A percentile compares a stretch with the other conserved stretches of the same genome.
Evolutionary conservation across 768 basidiomycete genomes (phyloP).

Genomic region (Amanita exitialis): DNA sequence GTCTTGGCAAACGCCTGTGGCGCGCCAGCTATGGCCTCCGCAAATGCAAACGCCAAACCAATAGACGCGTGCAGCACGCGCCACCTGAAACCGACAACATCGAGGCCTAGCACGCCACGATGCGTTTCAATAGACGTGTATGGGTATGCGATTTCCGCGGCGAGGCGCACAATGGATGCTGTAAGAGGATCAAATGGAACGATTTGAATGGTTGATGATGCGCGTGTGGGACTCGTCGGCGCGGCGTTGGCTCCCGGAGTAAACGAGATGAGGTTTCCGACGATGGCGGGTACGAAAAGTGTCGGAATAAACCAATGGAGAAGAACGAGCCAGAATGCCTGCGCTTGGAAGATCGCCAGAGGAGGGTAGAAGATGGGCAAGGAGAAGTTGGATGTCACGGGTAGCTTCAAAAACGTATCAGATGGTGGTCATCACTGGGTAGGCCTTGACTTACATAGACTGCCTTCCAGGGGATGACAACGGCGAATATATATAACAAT

Average conservation of each 20-base stretch:
- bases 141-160: slow-evolving; percentile 50
- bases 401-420: slow-evolving; percentile 13
- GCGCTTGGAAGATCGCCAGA: slow-evolving; percentile 29
- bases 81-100: slow-evolving; percentile 46
- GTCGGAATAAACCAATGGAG: slow-evolving; percentile 57
- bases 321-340: slow-evolving; percentile 42
- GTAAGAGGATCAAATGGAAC: slow-evolving; percentile 51
- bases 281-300: slow-evolving; percentile 43
- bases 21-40: slow-evolving; percentile 47
- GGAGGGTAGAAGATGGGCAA: slow-evolving; percentile 41
- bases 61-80: slow-evolving; percentile 46
- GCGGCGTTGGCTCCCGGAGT: slow-evolving; percentile 23
- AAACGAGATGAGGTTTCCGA: slow-evolving; percentile 57
- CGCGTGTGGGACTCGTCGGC: not conserved
- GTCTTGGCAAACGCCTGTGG: slow-evolving; percentile 27
- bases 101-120: slow-evolving; percentile 26
- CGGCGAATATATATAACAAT: slow-evolving; percentile 39
- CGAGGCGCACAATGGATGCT: slow-evolving; percentile 53
- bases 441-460: slow-evolving; percentile 24
- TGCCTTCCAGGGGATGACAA: slow-evolving; percentile 43
- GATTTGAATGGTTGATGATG: slow-evolving; percentile 10
- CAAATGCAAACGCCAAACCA: slow-evolving; percentile 55
- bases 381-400: slow-evolving; percentile 16
- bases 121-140: slow-evolving; percentile 21
- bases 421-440: not conserved